Conservation (phyloP, 257 asterid species). For the Coffea canephora region DNA sequence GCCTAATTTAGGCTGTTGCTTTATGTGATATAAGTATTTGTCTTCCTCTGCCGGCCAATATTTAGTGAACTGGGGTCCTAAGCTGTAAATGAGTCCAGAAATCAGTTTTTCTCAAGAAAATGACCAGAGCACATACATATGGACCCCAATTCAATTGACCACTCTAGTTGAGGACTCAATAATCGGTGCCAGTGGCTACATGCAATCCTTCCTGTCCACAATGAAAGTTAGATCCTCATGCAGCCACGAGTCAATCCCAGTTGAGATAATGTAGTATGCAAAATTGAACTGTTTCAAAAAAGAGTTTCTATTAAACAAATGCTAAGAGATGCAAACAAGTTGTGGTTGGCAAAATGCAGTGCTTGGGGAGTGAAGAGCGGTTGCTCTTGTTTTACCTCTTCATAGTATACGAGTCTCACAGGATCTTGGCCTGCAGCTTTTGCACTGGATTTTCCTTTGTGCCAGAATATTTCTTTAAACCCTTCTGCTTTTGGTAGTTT, state of each 20-base stretch:
- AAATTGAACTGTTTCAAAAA: too few species aligned
- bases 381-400: background rate
- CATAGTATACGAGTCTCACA: background rate
- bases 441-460: background rate
- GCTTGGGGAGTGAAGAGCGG: background rate
- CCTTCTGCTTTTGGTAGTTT: background rate
- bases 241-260: background rate
- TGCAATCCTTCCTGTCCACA: conserved; percentile 1
- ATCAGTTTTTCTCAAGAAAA: background rate
- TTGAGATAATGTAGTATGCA: background rate
- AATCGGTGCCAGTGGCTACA: background rate
- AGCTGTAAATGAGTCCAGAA: background rate
- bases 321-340: too few species aligned
- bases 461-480: background rate
- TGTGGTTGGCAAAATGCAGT: background rate
- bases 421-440: too few species aligned
- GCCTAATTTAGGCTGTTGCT: background rate
- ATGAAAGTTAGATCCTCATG: background rate
- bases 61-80: conserved; percentile 4
- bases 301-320: too few species aligned
- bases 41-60: conserved; percentile 1
- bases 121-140: background rate
- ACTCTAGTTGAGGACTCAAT: background rate
- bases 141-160: background rate
- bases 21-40: background rate